Evolutionary conservation across 2,329 filamentous ascomycete species (phyloP).

Genomic region (Furcasterigmium sp.): DNA sequence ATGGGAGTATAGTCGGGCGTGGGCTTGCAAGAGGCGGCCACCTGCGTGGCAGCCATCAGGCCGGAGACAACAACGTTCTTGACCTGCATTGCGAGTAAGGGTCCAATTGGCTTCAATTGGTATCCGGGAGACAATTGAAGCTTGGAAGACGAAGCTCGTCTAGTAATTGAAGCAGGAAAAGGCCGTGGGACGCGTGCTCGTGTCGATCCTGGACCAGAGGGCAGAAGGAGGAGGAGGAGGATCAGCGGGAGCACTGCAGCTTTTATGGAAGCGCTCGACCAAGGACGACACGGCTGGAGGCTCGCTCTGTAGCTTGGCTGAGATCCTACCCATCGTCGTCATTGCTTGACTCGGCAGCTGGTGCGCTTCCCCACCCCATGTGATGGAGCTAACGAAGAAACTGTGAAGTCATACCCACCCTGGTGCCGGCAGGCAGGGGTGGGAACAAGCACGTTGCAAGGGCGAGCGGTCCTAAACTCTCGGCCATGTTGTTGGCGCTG

Average conservation of each 20-base stretch:
- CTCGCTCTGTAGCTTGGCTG: too few species aligned
- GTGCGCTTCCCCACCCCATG: not conserved
- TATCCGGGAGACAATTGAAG: not conserved
- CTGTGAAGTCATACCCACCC: not conserved
- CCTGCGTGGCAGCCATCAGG: slow-evolving; percentile 17
- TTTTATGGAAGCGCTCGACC: too few species aligned
- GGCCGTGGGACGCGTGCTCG: too few species aligned
- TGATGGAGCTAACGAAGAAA: not conserved
- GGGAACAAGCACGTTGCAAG: not conserved
- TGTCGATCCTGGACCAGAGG: not conserved
- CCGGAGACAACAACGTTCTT: slow-evolving; percentile 20
- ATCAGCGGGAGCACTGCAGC: too few species aligned
- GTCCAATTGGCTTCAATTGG: not conserved
- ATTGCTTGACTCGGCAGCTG: not conserved
- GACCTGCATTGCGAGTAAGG: slow-evolving; percentile 23
- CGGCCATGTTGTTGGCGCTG: not conserved
- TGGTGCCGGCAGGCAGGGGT: not conserved
- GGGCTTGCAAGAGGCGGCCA: slow-evolving; percentile 6
- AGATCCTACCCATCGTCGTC: not conserved
- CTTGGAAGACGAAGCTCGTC: not conserved
- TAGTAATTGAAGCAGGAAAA: not conserved
- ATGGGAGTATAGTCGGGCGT: slow-evolving; percentile 24
- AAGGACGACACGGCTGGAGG: too few species aligned
- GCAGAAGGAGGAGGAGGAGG: not conserved
- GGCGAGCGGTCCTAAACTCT: not conserved